Evolutionary conservation across 2,329 filamentous ascomycete genomes (phyloP), one percentile per base, ranked within the genome.

Genomic region (Hypoxylon sp.): DNA sequence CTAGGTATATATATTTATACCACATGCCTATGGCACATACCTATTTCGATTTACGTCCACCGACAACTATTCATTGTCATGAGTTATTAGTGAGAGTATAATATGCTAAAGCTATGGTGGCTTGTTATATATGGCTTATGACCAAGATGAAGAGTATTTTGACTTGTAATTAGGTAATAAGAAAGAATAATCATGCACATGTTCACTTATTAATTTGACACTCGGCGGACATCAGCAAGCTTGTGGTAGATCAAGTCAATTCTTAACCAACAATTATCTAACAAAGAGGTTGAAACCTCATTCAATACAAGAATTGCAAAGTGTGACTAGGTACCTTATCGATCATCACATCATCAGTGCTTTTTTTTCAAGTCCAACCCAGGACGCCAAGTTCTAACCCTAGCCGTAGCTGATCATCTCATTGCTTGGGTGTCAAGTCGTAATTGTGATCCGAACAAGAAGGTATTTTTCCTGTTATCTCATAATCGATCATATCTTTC

Each of bases 401-500:
- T 64, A 69, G 68, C 71, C 64, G 66, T 62, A 62, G 62, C 62
- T 64, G 59, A 64, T 62, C 61, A 53, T 66, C 59, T 67, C 65
- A 69, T 68, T 54, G 56, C 55, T 59, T 59, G 61, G 67, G 58
- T 64, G 57, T 62, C 60, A 66, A 69, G 64, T 75, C 72, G 71
- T 74, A 69, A 71, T 70, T 69, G 70, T 72, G 66, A 69, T 70
- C 70, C 68, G 69, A 69, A 70, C 63, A 69, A 58, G 62, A 67
- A 64, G 48, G 60, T 58, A 58, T 26, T 26, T 26, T 43, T 74
- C 75, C 34, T 67, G 60, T 66, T 65, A 59, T 70, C 64, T 71
- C 67, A 48, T 74, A 71, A 65, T 71, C 67, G 34, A 70, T 72
- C 70, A 64, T 74, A 59, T 71, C 69, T 67, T 65, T 76, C 72